Conservation (phyloP, 345 rosid species). For the Eutrema heterophyllum region DNA sequence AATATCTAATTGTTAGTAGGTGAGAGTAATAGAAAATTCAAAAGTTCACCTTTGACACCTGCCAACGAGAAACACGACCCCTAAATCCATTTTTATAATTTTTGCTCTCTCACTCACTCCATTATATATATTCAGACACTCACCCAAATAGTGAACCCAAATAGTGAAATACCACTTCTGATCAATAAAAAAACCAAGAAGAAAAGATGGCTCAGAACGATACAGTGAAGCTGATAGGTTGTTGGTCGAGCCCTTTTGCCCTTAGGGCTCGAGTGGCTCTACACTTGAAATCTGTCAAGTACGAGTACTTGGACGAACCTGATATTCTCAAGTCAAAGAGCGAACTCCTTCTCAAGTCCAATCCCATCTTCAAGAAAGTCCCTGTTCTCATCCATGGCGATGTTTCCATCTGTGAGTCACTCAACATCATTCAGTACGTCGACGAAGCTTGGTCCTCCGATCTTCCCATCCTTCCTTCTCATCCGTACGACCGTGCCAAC, state of each 20-base stretch:
- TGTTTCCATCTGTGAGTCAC: slow-evolving; percentile 1
- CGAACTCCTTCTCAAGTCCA: background rate
- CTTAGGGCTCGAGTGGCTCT: slow-evolving; percentile 1
- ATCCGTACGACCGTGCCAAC: background rate
- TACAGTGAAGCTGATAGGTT: background rate
- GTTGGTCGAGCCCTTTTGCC: slow-evolving; percentile 1
- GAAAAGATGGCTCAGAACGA: slow-evolving; percentile 1
- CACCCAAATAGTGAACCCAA: background rate
- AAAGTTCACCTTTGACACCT: background rate
- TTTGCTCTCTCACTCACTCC: background rate
- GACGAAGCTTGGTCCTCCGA: background rate
- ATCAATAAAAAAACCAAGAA: background rate
- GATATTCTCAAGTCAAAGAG: background rate
- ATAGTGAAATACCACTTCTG: background rate
- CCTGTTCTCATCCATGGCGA: slow-evolving; percentile 2
- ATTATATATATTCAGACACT: background rate
- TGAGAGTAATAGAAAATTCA: background rate
- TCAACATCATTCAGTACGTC: background rate
- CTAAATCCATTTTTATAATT: background rate
- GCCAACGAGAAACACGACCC: background rate
- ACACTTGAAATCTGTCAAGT: background rate
- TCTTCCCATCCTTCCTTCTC: slow-evolving; percentile 5
- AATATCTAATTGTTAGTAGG: background rate
- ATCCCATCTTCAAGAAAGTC: slow-evolving; percentile 2
- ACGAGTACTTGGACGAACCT: slow-evolving; percentile 1